Evolutionary conservation across 371 early-diverging fungal genomes (phyloP).

Genomic region (Mortierella sp.): DNA sequence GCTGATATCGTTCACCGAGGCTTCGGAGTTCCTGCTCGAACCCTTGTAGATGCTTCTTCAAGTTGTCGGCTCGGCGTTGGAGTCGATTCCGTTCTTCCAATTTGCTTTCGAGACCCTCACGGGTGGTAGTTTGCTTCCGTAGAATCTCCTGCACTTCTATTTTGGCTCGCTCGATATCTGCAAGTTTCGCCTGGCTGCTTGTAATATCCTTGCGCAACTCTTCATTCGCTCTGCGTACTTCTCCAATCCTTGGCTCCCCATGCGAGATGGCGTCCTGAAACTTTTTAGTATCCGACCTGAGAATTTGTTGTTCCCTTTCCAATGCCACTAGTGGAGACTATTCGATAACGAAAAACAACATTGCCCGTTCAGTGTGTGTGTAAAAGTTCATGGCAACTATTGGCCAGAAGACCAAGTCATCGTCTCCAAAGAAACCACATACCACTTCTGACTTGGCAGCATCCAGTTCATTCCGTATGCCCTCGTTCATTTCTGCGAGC

Average conservation of each 20-base stretch:
- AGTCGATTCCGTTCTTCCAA: slow-evolving; percentile 35
- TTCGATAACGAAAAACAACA: neutral
- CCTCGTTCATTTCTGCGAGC: slow-evolving; percentile 14
- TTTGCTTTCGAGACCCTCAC: slow-evolving; percentile 36
- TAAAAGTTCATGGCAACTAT: slow-evolving; percentile 28
- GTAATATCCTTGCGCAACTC: slow-evolving; percentile 9
- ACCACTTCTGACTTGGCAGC: slow-evolving; percentile 60
- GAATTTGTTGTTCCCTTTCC: slow-evolving; percentile 60
- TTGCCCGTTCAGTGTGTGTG: neutral
- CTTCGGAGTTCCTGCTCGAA: slow-evolving; percentile 23
- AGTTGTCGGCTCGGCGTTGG: slow-evolving; percentile 27
- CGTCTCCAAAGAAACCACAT: neutral
- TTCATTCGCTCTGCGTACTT: slow-evolving; percentile 29
- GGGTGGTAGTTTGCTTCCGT: slow-evolving; percentile 34
- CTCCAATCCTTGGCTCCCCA: slow-evolving; percentile 35
- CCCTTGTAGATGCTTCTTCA: slow-evolving; percentile 25
- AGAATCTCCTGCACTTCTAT: slow-evolving; percentile 39
- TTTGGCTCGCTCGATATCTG: slow-evolving; percentile 32
- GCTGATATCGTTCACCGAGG: slow-evolving; percentile 22
- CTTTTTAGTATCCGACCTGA: slow-evolving; percentile 44
- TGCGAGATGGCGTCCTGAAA: slow-evolving; percentile 42
- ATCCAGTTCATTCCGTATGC: slow-evolving; percentile 24
- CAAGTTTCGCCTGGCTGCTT: slow-evolving; percentile 16
- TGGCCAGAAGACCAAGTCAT: no score
- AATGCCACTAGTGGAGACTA: slow-evolving; percentile 69